These are phyloP conservation scores for Solanum chiquidenum DNA, from an alignment of 257 asterid genomes.

Conservation along the genomic window DNA sequence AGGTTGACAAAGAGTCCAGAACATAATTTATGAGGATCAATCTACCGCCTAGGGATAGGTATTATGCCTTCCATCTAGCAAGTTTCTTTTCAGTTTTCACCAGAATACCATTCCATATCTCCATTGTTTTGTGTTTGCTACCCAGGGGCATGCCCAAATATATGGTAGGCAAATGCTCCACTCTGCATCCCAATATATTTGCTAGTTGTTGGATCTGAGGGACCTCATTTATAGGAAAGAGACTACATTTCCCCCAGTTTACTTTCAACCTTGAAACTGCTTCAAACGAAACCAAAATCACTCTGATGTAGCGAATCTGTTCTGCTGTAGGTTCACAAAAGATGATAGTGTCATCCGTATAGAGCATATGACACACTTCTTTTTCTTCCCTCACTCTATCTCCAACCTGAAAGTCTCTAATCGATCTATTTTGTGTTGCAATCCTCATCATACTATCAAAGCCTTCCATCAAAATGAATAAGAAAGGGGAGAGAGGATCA, in stretches of 20 bases:
- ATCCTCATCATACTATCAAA: too few species aligned
- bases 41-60: not conserved
- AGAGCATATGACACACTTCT: not conserved
- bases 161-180: not conserved
- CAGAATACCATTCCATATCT: not conserved
- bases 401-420: too few species aligned
- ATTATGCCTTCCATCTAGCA: not conserved
- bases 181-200: not conserved
- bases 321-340: not conserved
- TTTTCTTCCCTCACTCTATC: too few species aligned
- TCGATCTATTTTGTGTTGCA: too few species aligned
- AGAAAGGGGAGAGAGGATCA: too few species aligned
- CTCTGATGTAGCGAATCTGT: not conserved
- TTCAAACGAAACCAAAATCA: too few species aligned
- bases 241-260: too few species aligned
- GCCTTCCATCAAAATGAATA: too few species aligned
- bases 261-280: too few species aligned
- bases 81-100: not conserved
- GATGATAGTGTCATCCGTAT: not conserved
- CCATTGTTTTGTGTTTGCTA: not conserved
- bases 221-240: too few species aligned
- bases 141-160: not conserved
- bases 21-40: too few species aligned
- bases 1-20: not conserved
- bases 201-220: not conserved